Evolutionary conservation across 305 asterid genomes (phyloP).

Genomic region (Striga hermonthica): DNA sequence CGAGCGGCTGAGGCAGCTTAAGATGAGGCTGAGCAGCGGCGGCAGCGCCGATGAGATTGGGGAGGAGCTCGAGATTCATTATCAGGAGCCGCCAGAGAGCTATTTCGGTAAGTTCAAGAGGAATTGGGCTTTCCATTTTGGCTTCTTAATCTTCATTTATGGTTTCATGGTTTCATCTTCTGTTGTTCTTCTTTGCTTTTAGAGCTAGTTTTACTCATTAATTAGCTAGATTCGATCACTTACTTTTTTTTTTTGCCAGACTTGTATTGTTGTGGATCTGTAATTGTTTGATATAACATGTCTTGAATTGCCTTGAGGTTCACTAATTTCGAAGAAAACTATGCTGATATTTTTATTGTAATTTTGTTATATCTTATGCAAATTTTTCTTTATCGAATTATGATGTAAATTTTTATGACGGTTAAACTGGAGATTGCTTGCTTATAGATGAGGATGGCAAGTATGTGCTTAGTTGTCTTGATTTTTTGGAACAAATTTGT

Average conservation of each 20-base stretch:
- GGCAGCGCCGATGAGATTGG: constrained; percentile 40
- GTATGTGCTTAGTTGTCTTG: too few species aligned
- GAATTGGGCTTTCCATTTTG: constrained; percentile 85
- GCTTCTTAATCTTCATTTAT: constrained; percentile 71
- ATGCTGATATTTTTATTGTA: too few species aligned
- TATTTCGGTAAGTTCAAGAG: constrained; percentile 91
- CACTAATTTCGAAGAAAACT: too few species aligned
- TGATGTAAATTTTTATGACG: too few species aligned
- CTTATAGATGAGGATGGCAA: too few species aligned
- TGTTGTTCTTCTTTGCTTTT: constrained; percentile 78
- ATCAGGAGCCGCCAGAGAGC: constrained; percentile 91
- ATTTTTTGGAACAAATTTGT: too few species aligned
- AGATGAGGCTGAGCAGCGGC: constrained; percentile 47
- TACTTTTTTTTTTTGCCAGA: too few species aligned
- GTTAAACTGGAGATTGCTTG: too few species aligned
- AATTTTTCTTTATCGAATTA: too few species aligned
- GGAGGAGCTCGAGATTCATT: constrained; percentile 65
- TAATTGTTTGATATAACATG: background rate
- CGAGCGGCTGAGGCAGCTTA: constrained; percentile 67
- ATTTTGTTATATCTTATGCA: too few species aligned
- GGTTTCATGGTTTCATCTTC: constrained; percentile 84
- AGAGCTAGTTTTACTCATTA: background rate
- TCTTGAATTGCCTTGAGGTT: background rate
- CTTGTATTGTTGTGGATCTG: constrained; percentile 2
- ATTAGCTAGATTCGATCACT: background rate